Conservation (phyloP, 2,329 filamentous ascomycete species). For the Graphilbum sp. region DNA sequence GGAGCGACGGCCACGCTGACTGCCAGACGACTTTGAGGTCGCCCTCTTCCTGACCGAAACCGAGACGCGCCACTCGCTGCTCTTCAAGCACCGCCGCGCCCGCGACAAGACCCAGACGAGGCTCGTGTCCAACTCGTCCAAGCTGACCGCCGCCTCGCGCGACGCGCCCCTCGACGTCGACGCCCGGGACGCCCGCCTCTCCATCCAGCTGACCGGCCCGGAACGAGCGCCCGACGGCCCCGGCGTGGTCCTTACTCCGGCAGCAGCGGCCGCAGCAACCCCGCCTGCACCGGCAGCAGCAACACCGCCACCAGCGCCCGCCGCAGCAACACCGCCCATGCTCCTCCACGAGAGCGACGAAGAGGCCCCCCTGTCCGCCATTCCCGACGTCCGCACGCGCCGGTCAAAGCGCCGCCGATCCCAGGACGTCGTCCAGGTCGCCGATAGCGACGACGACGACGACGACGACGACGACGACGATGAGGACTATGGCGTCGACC, state of each 20-base stretch:
- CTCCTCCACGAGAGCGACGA: conserved; percentile 29
- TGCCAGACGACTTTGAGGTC: conserved; percentile 80
- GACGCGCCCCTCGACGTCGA: conserved; percentile 38
- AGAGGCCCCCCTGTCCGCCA: conserved; percentile 6
- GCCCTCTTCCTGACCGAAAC: conserved; percentile 86
- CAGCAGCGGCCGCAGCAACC: too few species aligned
- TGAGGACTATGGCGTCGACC: background rate
- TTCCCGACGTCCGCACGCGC: conserved; percentile 12
- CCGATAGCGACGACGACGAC: conserved; percentile 19
- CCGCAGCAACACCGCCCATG: background rate
- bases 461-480: conserved; percentile 14
- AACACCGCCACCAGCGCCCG: too few species aligned
- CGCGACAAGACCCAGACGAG: conserved; percentile 36
- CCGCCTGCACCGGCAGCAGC: too few species aligned
- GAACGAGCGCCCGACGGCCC: conserved; percentile 30
- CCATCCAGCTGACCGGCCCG: conserved; percentile 1
- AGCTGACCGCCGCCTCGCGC: conserved; percentile 39
- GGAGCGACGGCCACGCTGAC: background rate
- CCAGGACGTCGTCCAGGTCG: conserved; percentile 13
- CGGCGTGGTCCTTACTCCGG: conserved; percentile 38
- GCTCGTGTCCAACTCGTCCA: conserved; percentile 45
- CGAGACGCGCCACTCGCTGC: conserved; percentile 66
- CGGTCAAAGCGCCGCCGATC: conserved; percentile 16
- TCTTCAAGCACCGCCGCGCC: conserved; percentile 73
- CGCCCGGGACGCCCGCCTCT: conserved; percentile 10